Percentiles rank a stretch among this genome's conserved stretches.
These are phyloP conservation scores for Novakomyces olei DNA, from an alignment of 805 yeast species.

Conservation along the genomic window DNA sequence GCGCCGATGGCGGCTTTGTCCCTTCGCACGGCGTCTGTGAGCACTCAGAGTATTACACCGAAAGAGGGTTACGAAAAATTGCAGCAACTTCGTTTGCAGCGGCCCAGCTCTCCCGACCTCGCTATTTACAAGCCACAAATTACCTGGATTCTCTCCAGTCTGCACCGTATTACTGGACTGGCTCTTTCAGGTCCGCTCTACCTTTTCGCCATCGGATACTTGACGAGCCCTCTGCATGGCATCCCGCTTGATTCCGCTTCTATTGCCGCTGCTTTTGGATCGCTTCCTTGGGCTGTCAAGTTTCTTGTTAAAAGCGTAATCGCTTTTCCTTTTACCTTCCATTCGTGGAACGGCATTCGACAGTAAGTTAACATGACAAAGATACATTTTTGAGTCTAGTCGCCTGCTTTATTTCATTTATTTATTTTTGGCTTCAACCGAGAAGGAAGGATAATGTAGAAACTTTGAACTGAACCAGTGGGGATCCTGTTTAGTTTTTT, in stretches of 20 bases:
- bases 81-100: conserved; percentile 57
- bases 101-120: conserved; percentile 84
- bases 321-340: conserved; percentile 74
- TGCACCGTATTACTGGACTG: conserved; percentile 79
- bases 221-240: conserved; percentile 45
- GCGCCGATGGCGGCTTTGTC: too few species aligned
- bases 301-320: conserved; percentile 41
- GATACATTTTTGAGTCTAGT: too few species aligned
- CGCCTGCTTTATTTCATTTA: too few species aligned
- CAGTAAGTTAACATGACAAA: too few species aligned
- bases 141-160: conserved; percentile 56
- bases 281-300: conserved; percentile 44
- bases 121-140: conserved; percentile 78
- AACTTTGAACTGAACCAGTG: too few species aligned
- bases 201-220: conserved; percentile 53
- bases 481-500: too few species aligned
- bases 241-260: conserved; percentile 28
- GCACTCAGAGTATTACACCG: conserved; percentile 31
- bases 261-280: conserved; percentile 32
- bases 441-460: too few species aligned
- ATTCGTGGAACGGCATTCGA: conserved; percentile 68
- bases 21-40: too few species aligned
- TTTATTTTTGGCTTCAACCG: too few species aligned
- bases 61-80: conserved; percentile 48
- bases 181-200: conserved; percentile 42